Evolutionary conservation across 306 rosid species (phyloP), one percentile per base, ranked within the genome.

Genomic region (Hippophae tibetana): DNA sequence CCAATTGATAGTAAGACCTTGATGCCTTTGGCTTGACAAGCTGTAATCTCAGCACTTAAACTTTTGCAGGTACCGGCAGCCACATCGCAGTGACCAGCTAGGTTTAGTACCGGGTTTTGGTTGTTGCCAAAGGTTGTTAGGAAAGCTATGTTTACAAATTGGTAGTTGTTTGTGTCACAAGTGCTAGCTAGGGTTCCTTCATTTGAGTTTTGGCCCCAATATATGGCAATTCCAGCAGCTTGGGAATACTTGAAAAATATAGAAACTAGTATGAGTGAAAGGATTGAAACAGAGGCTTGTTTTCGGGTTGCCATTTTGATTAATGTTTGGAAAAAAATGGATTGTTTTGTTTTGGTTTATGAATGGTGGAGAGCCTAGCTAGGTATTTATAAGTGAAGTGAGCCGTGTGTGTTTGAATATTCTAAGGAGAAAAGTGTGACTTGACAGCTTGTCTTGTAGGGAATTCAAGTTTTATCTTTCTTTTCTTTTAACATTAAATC

Each of bases 1-100:
- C 87, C 90, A 3, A 80, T 26, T 23, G 86, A 84, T 56, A 84
- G 77, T 2, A 84, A 56, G 13, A 84, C 86, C 55, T 73, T 78
- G 68, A 81, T 69, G 42, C 56, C 71, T 57, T 43, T 45, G n/a
- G 8, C 40, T 64, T 84, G 80, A 55, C 87, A 84, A 1, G 64
- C 2, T 10, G 50, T 54, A 25, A 84, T 79, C 1, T 69, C 76
- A 13, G 7, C 0, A 57, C 82, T 78, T 0, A 62, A 42, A 10
- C 63, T 6, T 3, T 61, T 7, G 68, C 82, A 84, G 3, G 54
- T 55, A 8, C 62, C 54, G 61, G 26, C 7, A 5, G 25, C 1
- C 64, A 62, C 62, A 18, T 69, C 43, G 10, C 74, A 69, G 57
- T 69, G 68, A 9, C 52, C 52, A 0, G 62, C 73, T 18, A 69